These are phyloP conservation scores for Bullera alba DNA, from an alignment of 768 basidiomycete species.

Conservation along the genomic window DNA sequence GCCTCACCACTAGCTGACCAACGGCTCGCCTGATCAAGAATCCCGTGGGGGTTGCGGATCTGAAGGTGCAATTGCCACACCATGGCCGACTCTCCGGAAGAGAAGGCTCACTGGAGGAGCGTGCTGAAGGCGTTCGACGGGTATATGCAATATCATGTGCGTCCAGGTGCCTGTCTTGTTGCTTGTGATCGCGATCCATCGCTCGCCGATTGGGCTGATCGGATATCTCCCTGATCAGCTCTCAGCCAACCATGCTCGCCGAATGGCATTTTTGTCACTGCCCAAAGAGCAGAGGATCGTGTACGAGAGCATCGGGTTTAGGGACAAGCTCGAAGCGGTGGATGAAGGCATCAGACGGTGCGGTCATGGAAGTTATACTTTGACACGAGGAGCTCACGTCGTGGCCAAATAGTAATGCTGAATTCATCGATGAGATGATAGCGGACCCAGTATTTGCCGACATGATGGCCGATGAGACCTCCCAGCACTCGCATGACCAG, in stretches of 20 bases:
- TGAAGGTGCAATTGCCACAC: no score
- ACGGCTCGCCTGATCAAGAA: no score
- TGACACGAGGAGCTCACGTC: not conserved
- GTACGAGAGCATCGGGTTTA: conserved; percentile 64
- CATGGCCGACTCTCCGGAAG: conserved; percentile 48
- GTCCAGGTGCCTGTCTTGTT: conserved; percentile 14
- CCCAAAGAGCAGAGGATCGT: conserved; percentile 63
- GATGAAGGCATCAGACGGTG: conserved; percentile 63
- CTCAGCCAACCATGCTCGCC: conserved; percentile 58
- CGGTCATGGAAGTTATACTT: not conserved
- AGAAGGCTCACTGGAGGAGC: conserved; percentile 65
- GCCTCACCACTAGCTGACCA: no score
- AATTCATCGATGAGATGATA: conserved; percentile 68
- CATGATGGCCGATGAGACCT: conserved; percentile 51
- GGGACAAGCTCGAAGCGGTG: conserved; percentile 67
- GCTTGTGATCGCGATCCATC: not conserved
- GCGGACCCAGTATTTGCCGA: conserved; percentile 65
- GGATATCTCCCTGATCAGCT: conserved; percentile 50
- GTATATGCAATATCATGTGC: conserved; percentile 68
- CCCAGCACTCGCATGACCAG: not conserved
- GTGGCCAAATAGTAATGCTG: conserved; percentile 57
- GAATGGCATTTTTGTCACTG: conserved; percentile 71
- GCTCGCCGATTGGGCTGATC: not conserved
- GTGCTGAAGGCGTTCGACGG: conserved; percentile 68
- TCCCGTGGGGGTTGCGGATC: no score